Base-by-base conservation (phyloP, 2,329 filamentous ascomycete genomes). In the Pezicula radicicola region DNA sequence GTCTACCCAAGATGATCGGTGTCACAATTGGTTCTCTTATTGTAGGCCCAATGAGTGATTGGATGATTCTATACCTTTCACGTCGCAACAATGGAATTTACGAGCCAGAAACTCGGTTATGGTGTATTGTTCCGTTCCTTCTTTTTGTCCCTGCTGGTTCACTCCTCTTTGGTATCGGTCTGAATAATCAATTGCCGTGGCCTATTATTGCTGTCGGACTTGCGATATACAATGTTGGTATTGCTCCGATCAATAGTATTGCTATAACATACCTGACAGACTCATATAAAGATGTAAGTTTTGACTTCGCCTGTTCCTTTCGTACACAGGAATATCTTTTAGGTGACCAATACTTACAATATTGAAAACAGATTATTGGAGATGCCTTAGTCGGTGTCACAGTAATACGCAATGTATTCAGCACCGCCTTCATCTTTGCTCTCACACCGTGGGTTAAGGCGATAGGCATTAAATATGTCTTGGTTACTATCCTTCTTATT, bases 351-450 rank as follows among this genome's bases (percentile, higher is more conserved):
- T 18, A 21, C 51, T 61, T 45, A 61, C 50, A 16, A 12, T 7
- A 33, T 21, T 21, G 46, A 16, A n/a, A 41, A 40, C 54, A 77
- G 66, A 73, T 79, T 36, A 67, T 78, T 36, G 74, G 70, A 4
- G 75, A 78, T 50, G 69, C 74, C 0, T 61, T 79, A 6, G 72
- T 76, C 3, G 70, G 63, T 0, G 63, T 79, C 2, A 72, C 72
- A 0, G 71, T 78, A 49, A 60, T 73, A 15, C 70, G 75, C 0
- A 78, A 78, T 47, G 49, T 66, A 2, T 66, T 77, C 41, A 66
- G 67, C 18, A 74, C 71, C 2, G 65, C 70, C 15, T 70, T 78
- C 40, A 68, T 77, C 15, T 78, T 78, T 54, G 71, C 70, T 0
- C 62, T 77, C 25, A 64, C 68, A 0, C 70, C 72, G 0, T 77